phyloP scores from a whole-genome alignment of 129 eudicot species.

The Scalesia atractyloides region DNA sequence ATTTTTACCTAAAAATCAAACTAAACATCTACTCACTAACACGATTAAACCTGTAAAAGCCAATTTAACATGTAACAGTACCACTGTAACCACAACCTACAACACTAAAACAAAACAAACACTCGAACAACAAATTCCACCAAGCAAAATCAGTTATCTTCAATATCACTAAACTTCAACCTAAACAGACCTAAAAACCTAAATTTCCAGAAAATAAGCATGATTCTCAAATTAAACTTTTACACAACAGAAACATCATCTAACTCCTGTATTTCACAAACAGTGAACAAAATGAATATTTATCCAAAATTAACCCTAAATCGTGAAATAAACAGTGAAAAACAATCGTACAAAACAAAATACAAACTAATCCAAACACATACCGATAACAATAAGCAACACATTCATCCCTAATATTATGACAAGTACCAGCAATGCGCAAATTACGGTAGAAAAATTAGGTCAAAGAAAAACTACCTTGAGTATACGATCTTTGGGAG shows the following conservation, averaged over 20 bases:
- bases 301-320: conserved; percentile 17
- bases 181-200: conserved; percentile 18
- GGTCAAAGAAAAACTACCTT: conserved; percentile 42
- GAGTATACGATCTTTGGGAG: conserved; percentile 60
- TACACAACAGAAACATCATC: background rate
- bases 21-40: conserved; percentile 2
- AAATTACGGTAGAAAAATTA: conserved; percentile 11
- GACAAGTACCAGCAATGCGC: background rate
- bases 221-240: conserved; percentile 4
- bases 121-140: background rate
- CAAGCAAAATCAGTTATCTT: background rate
- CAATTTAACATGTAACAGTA: background rate
- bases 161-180: background rate
- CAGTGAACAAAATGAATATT: no score
- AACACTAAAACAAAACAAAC: no score
- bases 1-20: background rate
- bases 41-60: background rate
- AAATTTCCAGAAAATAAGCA: background rate
- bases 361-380: background rate
- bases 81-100: no score
- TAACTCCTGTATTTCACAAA: background rate
- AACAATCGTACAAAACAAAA: background rate
- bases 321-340: background rate
- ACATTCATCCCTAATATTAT: no score
- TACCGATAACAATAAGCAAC: background rate